phyloP scores from a whole-genome alignment of 495 filamentous ascomycete genomes.

The Pseudomonodictys pantanalensis region DNA sequence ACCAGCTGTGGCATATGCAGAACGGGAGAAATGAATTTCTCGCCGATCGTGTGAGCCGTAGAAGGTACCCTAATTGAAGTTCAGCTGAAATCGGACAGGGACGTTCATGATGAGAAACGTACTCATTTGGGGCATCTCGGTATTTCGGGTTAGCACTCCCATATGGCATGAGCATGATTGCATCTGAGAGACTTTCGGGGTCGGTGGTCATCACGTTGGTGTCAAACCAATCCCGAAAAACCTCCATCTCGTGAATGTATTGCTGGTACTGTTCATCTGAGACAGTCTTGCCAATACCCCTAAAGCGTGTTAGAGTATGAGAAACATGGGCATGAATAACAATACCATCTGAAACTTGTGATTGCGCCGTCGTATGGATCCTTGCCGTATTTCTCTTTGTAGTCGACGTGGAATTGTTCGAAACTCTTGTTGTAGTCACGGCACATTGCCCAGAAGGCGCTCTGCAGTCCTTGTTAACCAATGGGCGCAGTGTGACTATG shows the following conservation, averaged over 20 bases:
- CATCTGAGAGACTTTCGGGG: too few relatives aligned
- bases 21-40: not conserved
- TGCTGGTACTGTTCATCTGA: too few relatives aligned
- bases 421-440: too few relatives aligned
- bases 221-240: too few relatives aligned
- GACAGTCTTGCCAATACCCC: not conserved
- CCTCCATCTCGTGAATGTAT: too few relatives aligned
- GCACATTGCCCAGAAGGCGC: too few relatives aligned
- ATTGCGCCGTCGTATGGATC: not conserved
- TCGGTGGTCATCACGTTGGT: too few relatives aligned
- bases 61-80: not conserved
- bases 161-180: too few relatives aligned
- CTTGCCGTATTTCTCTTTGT: not conserved
- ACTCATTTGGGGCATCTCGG: not conserved
- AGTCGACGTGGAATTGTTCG: not conserved
- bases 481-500: too few relatives aligned
- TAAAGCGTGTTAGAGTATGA: not conserved
- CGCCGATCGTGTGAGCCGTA: not conserved
- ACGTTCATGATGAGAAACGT: not conserved
- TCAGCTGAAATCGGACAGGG: not conserved
- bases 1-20: constrained; percentile 1
- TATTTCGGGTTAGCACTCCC: not conserved
- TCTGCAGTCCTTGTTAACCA: too few relatives aligned
- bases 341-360: not conserved
- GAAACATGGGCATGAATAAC: not conserved